Conservation (phyloP, 2,329 filamentous ascomycete genomes). For the Fusarium vanettenii region DNA sequence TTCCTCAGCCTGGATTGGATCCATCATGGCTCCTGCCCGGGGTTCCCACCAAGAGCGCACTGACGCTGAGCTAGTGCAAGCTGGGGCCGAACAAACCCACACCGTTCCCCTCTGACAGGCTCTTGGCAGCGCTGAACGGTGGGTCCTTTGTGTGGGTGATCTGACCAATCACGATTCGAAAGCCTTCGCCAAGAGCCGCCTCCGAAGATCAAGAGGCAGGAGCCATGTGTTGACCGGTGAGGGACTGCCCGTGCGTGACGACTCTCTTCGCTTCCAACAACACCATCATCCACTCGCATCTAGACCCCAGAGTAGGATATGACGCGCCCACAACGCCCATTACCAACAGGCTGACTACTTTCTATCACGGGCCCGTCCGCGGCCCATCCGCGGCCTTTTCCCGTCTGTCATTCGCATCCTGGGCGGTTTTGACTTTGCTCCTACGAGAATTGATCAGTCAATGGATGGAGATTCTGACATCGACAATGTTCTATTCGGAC, state of each 20-base stretch:
- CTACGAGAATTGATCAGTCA: conserved; percentile 17
- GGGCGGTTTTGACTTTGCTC: conserved; percentile 18
- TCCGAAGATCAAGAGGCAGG: conserved; percentile 19
- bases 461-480: conserved; percentile 17
- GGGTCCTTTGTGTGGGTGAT: conserved; percentile 8
- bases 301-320: conserved; percentile 34
- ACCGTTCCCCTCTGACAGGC: conserved; percentile 20
- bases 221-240: conserved; percentile 41
- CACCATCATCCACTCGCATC: conserved; percentile 38
- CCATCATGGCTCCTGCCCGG: background rate
- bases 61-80: background rate
- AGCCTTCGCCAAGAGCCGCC: conserved; percentile 5
- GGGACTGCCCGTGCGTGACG: conserved; percentile 36
- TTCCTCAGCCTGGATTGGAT: background rate
- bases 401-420: conserved; percentile 12
- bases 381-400: conserved; percentile 19
- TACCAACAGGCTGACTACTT: background rate
- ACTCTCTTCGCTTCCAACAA: conserved; percentile 39
- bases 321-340: conserved; percentile 16
- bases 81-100: conserved; percentile 12
- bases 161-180: conserved; percentile 19
- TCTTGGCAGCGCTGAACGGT: conserved; percentile 30
- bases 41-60: background rate
- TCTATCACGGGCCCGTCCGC: background rate
- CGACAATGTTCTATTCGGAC: conserved; percentile 8